These are phyloP conservation scores for Allium sativum DNA, from an alignment of 106 monocot species.

Conservation along the genomic window DNA sequence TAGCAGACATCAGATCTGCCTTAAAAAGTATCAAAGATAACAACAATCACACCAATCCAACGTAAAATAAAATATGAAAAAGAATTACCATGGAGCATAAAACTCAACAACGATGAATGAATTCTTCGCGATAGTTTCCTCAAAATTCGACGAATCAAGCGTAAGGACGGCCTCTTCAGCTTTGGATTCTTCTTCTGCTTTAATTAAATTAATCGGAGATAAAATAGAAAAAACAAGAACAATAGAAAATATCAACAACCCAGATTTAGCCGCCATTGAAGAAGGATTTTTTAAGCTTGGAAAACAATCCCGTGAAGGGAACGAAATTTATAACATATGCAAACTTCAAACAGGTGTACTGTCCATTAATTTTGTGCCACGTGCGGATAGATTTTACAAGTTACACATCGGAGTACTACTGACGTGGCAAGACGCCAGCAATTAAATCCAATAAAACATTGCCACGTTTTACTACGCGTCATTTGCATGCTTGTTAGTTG, in stretches of 20 bases:
- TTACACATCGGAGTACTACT: not conserved
- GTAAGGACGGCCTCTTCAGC: constrained; percentile 33
- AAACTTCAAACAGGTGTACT: not conserved
- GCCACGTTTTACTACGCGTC: constrained; percentile 6
- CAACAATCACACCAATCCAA: not conserved
- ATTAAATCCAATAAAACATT: not conserved
- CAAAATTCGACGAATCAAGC: constrained; percentile 56
- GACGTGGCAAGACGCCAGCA: constrained; percentile 1
- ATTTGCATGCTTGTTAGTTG: not conserved
- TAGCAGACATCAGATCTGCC: not conserved
- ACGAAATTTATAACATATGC: not conserved
- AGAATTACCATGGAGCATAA: constrained; percentile 77
- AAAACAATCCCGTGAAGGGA: not conserved
- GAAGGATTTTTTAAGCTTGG: not conserved
- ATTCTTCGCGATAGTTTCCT: constrained; percentile 52
- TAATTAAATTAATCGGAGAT: not conserved
- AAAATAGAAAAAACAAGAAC: constrained; percentile 1
- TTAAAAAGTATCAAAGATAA: too few relatives aligned
- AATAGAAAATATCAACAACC: constrained; percentile 9
- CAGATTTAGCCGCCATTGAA: constrained; percentile 13
- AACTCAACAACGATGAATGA: constrained; percentile 86
- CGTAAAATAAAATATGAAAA: not conserved
- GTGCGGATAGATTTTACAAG: not conserved
- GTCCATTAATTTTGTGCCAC: not conserved
- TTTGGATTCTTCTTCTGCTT: constrained; percentile 12